Base-by-base conservation (phyloP, 2,329 filamentous ascomycete genomes). In the Aspergillus sp. region DNA sequence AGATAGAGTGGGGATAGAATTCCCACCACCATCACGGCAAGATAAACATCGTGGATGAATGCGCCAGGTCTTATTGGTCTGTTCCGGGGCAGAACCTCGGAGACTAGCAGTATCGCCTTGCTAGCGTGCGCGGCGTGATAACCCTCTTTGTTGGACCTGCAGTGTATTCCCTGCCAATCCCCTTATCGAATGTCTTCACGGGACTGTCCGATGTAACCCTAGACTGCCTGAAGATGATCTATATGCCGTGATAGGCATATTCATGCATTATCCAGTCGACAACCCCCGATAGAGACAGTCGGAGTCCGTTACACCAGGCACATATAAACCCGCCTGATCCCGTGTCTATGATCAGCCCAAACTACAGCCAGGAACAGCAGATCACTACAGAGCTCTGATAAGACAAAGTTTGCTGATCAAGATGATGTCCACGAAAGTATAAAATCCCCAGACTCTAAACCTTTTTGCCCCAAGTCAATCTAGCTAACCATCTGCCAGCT, bases 391-490 rank as follows among this genome's bases (percentile, higher is more conserved):
- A 46, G 11, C 44, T 16, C 16, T 10, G 36, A 33, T 41, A 45
- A 38, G 44, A 20, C 44, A 19, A 30, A 35, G 26, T 11, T 8
- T 8, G 8, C 26, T 30, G 22, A 30, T 44, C 56, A 64, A 59
- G 11, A 66, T 65, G 63, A 55, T 63, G 47, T 60, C 57, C 61
- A 51, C 54, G 32, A 60, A 65, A 56, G 64, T 65, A 59, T 24
- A 35, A 38, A 13, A 42, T 3, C 40, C 40, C 32, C 33, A 35
- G 1, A 4, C 9, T 50, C 13, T 33, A 2, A 9, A 8, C 10
- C 3, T 19, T 33, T 30, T 22, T 7, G 22, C 3, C n/a, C 22
- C 6, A 7, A 11, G 14, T 36, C 43, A 11, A 33, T 19, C 22
- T 26, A n/a, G 22, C 44, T 52, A 42, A 54, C 30, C 10, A 30